Evolutionary conservation across 2,329 filamentous ascomycete genomes (phyloP), one percentile per base, ranked within the genome.

Genomic region (Nigrograna mackinnonii): DNA sequence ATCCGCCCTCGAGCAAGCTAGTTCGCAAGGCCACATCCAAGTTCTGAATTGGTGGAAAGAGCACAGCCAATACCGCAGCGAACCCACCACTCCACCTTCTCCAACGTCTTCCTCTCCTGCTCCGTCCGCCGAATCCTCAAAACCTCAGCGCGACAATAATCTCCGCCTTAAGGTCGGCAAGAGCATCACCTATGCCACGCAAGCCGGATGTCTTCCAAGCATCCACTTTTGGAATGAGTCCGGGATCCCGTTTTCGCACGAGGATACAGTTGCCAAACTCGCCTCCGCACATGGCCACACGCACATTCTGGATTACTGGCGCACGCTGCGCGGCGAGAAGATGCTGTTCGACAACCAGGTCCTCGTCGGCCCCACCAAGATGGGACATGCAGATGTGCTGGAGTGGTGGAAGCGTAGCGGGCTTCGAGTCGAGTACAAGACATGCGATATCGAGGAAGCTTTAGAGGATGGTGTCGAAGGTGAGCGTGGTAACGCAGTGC

Each of bases 21-120:
- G 87, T 44, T 85, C 85, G 3, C 86, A 89, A 58, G 91, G 91
- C 6, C 87, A 94, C 52, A 77, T 96, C n/a, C 74, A 83, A 5
- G 90, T 96, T 1, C 79, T 97, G 1, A 86, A 95, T 57, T 97
- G 92, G 92, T 97, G 92, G 92, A 88, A 89, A 55, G 80, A 86
- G 46, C 84, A 85, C 57, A 78, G 85, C 32, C 69, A 70, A 1
- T 70, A 72, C 41, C 65, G 70, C 5, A 49, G 49, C 13, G 57
- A 64, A n/a, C 47, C 55, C n/a, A 39, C 48, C 5, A 39, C 46
- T 2, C 35, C 54, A 2, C 44, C 52, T 2, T 47, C 52, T 3
- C 45, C 43, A 1, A n/a, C 59, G 36, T 54, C 47, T 12, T 6
- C 43, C 48, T 1, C 47, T 13, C 24, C 24, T 9, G n/a, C 43